Evolutionary conservation across 768 basidiomycete genomes (phyloP), one percentile per base, ranked within the genome.

Genomic region (Leucogyrophana mollusca): DNA sequence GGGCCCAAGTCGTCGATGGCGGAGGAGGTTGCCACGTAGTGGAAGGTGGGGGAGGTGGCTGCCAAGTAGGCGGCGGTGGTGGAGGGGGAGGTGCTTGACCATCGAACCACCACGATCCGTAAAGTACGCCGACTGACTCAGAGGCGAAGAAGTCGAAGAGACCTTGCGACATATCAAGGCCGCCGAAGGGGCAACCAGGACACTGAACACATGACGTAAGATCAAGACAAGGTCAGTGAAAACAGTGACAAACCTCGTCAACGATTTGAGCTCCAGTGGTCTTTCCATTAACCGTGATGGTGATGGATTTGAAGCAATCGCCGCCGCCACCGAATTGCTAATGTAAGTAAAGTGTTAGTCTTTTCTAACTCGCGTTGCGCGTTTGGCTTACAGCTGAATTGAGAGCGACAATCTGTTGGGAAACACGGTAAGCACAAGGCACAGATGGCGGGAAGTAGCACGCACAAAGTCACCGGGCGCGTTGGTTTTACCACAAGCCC

Each of bases 111-210:
- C 88, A 91, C 10, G 66, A 49, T 46, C 82, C 85, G 43, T 66
- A 65, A 48, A 90, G 61, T 25, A 85, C 76, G 40, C 88, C 89
- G 3, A 40, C 59, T 35, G 60, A 63, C 33, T 72, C 44, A 21
- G 60, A 43, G 10, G 71, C 74, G 64, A 90, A 88, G 69, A 61
- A 77, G 36, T 66, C 30, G 69, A 92, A 91, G 38, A 91, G 76
- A 35, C 82, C 80, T 25, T 69, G 54, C 9, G 82, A 82, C 38
- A 90, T 65, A 65, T 92, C 90, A 22, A 91, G 78, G 32, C 82
- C 87, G 22, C 66, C 73, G 30, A 58, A 69, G 3, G 80, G 79
- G 61, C 89, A 91, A 24, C 78, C 78, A 9, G 82, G 82, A 56
- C 87, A 89, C 78, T 86, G 54, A 4, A 40, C 37, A n/a, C n/a